Conservation (phyloP, 2,329 filamentous ascomycete genomes). For the Huntiella abstrusa region DNA sequence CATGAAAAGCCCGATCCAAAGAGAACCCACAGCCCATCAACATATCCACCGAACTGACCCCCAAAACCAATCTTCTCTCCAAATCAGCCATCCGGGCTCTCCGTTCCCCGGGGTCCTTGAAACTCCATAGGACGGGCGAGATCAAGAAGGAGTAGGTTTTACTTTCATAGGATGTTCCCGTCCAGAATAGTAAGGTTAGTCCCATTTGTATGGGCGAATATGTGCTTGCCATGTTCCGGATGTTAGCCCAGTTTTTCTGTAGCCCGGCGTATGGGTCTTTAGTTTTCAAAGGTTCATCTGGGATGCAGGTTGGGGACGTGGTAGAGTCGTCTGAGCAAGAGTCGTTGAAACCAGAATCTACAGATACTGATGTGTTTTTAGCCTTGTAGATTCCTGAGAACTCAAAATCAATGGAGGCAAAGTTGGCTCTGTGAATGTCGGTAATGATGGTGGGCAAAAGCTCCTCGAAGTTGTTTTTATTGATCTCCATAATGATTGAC, state of each 20-base stretch:
- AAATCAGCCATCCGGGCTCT: neutral
- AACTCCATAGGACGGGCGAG: slow-evolving; percentile 15
- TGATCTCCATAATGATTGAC: slow-evolving; percentile 12
- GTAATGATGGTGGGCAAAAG: slow-evolving; percentile 17
- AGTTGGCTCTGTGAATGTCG: slow-evolving; percentile 16
- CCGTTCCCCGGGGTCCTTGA: neutral
- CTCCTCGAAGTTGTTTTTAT: slow-evolving; percentile 12
- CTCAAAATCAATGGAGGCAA: slow-evolving; percentile 21
- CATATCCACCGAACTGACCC: slow-evolving; percentile 17
- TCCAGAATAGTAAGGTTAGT: slow-evolving; percentile 17
- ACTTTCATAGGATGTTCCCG: slow-evolving; percentile 13
- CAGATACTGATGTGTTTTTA: neutral
- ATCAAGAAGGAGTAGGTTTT: slow-evolving; percentile 18
- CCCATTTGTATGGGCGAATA: slow-evolving; percentile 21
- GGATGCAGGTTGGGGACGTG: too few species aligned
- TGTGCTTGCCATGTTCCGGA: slow-evolving; percentile 16
- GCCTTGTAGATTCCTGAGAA: slow-evolving; percentile 19
- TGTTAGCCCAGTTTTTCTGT: slow-evolving; percentile 16
- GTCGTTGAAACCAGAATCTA: too few species aligned
- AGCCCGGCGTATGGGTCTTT: neutral
- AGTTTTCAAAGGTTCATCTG: too few species aligned
- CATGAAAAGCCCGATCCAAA: slow-evolving; percentile 14
- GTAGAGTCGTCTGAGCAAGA: too few species aligned
- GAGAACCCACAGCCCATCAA: slow-evolving; percentile 16
- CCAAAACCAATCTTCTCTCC: slow-evolving; percentile 14